These are phyloP conservation scores for Dictyophora rubrovolvata DNA, from an alignment of 768 basidiomycete genomes.

Conservation along the genomic window DNA sequence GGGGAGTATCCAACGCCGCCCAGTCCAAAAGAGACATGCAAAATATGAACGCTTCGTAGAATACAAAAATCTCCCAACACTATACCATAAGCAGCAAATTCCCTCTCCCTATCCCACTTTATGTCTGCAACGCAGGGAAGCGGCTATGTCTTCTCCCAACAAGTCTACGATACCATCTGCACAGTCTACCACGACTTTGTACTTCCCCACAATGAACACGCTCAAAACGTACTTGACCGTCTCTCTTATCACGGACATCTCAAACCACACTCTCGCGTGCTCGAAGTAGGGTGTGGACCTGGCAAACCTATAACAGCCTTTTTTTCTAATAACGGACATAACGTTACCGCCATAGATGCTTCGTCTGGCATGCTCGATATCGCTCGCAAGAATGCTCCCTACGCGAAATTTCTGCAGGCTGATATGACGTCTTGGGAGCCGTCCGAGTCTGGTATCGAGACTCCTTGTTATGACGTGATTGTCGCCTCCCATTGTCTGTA, in stretches of 20 bases:
- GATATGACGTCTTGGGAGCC: not conserved
- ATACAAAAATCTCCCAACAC: not conserved
- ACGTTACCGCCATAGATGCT: not conserved
- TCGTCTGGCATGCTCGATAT: not conserved
- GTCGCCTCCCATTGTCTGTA: not conserved
- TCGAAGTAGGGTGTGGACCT: not conserved
- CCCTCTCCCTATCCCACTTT: not conserved
- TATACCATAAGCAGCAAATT: not conserved
- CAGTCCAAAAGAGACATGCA: too few species aligned
- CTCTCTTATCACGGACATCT: not conserved
- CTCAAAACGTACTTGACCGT: not conserved
- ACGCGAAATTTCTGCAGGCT: not conserved
- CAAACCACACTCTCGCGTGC: not conserved
- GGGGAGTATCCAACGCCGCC: too few species aligned
- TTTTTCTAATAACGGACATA: not conserved
- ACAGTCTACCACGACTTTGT: not conserved
- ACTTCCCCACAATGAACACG: not conserved
- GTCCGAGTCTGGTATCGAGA: not conserved
- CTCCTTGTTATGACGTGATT: not conserved
- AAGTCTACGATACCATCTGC: not conserved
- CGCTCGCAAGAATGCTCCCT: not conserved
- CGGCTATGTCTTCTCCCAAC: not conserved
- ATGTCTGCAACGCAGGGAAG: not conserved
- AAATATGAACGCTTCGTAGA: not conserved
- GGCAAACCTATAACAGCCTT: not conserved